Base-by-base conservation (phyloP, 2,329 filamentous ascomycete genomes). In the Ophiosphaerella herpotricha region DNA sequence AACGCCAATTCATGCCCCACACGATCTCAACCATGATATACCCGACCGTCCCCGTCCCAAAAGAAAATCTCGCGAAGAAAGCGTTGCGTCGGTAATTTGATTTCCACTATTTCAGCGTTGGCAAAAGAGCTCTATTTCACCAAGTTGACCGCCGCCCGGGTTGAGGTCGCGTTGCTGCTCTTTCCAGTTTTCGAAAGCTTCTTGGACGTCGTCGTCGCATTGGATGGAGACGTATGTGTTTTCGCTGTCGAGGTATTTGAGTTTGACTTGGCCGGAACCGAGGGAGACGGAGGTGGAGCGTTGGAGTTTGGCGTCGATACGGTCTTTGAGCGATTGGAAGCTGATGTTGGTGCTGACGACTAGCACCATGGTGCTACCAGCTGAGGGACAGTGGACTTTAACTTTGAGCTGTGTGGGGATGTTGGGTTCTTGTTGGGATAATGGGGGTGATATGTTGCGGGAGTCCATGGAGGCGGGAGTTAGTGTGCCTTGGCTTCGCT, bases 311-410 rank as follows among this genome's bases (percentile, higher is more conserved):
- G 91, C 91, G 68, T 99, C 94, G 63, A 99, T 97, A 9, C 94
- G 89, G 70, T 97, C 94, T 57, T 94, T 91, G 47, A 99, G 81
- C 21, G 90, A 94, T 60, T 94, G 90, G 74, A 95, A 97, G 35
- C 90, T 88, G 64, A 97, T 97, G 70, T 95, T 96, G 74, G 91
- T 95, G 29, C 91, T 89, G 36, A 96, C 95, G 9, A 99, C 93
- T n/a, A 99, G 82, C 1, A 93, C 97, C 51, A 97, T 88, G 61
- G 95, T 95, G 68, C 92, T 94, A 39, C 89, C 88, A 39, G 94
- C 90, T 3, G 76, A 72, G 3, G 76, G 75, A 68, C 90, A 95
- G 67, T 93, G 93, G 49, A 99, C 91, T 71, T 95, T 96, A 43
- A 97, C 92, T 76, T 97, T 97, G 43, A 99, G 82, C 68, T 97